Evolutionary conservation across 2,329 filamentous ascomycete genomes (phyloP).

Genomic region (Leptosphaerulina australis): DNA sequence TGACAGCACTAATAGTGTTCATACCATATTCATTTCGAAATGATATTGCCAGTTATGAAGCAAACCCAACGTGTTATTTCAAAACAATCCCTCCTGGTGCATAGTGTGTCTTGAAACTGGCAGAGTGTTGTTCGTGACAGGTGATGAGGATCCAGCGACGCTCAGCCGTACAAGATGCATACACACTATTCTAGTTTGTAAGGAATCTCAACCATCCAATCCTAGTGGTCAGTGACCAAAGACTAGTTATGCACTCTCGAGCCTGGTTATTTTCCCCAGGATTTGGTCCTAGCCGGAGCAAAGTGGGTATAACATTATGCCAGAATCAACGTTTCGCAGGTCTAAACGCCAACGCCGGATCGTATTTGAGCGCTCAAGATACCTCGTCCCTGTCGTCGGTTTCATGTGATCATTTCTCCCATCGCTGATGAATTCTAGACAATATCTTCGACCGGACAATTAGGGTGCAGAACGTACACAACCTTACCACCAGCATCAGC

Average conservation of each 20-base stretch:
- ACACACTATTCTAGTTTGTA: background rate
- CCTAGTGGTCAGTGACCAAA: background rate
- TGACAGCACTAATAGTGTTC: no score
- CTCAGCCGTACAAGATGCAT: slow-evolving; percentile 10
- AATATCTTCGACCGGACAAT: slow-evolving; percentile 77
- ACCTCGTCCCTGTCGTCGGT: slow-evolving; percentile 3
- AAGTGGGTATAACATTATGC: slow-evolving; percentile 17
- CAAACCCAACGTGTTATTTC: no score
- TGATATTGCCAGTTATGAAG: no score
- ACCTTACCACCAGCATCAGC: slow-evolving; percentile 56
- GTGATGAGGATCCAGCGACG: background rate
- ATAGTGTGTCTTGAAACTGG: background rate
- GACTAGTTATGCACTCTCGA: background rate
- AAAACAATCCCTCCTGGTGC: no score
- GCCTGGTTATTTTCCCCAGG: background rate
- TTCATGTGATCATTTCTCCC: background rate
- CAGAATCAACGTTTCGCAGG: slow-evolving; percentile 3
- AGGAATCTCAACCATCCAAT: background rate
- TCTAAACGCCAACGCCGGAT: slow-evolving; percentile 10
- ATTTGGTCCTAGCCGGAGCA: background rate
- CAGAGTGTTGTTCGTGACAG: background rate
- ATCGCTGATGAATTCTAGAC: slow-evolving; percentile 12
- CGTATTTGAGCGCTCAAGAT: slow-evolving; percentile 2
- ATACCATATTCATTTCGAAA: no score
- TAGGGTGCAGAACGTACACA: slow-evolving; percentile 91